A percentile compares a stretch with the other conserved stretches of the same genome.
phyloP scores from a whole-genome alignment of 441 rosid genomes.

The Bruguiera hainesii region DNA sequence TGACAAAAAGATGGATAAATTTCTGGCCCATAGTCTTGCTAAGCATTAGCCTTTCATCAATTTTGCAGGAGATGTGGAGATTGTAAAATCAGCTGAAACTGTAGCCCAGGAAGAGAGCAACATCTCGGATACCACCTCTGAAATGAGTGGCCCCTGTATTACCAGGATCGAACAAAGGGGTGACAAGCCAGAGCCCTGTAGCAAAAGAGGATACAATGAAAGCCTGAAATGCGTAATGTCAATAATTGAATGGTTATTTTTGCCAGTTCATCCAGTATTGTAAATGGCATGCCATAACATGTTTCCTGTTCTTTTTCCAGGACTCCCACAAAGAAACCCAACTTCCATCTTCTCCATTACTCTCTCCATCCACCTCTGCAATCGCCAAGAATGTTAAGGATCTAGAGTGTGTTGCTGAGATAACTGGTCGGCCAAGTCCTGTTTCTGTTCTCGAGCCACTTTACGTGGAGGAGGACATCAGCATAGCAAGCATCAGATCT shows the following conservation, averaged over 20 bases:
- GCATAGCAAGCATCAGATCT: slow-evolving; percentile 55
- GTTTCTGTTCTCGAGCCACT: slow-evolving; percentile 85
- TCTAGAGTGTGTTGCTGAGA: slow-evolving; percentile 39
- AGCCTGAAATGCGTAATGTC: slow-evolving; percentile 40
- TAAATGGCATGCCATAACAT: slow-evolving; percentile 2
- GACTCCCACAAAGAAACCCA: slow-evolving; percentile 33
- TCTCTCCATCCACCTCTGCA: slow-evolving; percentile 51
- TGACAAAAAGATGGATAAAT: slow-evolving; percentile 12
- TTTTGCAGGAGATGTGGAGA: slow-evolving; percentile 37
- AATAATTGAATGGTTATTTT: slow-evolving; percentile 7
- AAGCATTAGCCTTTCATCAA: slow-evolving; percentile 5
- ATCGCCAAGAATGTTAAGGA: slow-evolving; percentile 37
- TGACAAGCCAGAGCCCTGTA: slow-evolving; percentile 30
- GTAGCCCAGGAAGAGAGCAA: slow-evolving; percentile 33
- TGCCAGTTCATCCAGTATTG: slow-evolving; percentile 6
- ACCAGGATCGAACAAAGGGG: slow-evolving; percentile 26
- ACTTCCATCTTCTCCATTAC: slow-evolving; percentile 39
- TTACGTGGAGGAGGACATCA: slow-evolving; percentile 67
- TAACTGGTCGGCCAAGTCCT: slow-evolving; percentile 70
- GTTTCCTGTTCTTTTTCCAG: slow-evolving; percentile 37
- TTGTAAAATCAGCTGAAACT: slow-evolving; percentile 30
- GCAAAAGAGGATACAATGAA: slow-evolving; percentile 24
- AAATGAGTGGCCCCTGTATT: slow-evolving; percentile 26
- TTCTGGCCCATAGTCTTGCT: slow-evolving; percentile 10
- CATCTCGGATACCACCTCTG: slow-evolving; percentile 26